Evolutionary conservation across 2,329 filamentous ascomycete genomes (phyloP).

Genomic region (Xylaria sp.): DNA sequence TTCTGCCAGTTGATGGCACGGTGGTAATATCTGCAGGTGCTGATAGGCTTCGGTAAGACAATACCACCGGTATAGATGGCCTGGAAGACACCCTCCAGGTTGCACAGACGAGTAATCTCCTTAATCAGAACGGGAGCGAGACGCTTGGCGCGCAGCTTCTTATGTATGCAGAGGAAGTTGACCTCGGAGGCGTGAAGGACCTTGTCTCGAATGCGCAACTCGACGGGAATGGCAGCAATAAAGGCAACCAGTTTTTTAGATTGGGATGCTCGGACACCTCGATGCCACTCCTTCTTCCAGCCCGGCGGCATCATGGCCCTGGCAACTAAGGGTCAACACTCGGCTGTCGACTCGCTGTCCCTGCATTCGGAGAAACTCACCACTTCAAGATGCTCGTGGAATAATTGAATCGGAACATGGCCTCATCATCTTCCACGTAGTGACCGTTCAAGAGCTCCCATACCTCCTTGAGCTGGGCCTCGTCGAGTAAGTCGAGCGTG

Average conservation of each 20-base stretch:
- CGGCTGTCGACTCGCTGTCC: not conserved
- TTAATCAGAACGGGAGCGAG: constrained; percentile 94
- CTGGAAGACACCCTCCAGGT: constrained; percentile 81
- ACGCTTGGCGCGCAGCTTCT: constrained; percentile 91
- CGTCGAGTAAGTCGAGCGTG: constrained; percentile 75
- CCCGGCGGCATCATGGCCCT: constrained; percentile 93
- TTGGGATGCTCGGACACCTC: constrained; percentile 79
- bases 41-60: constrained; percentile 84
- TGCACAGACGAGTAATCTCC: constrained; percentile 90
- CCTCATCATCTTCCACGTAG: constrained; percentile 95
- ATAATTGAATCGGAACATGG: constrained; percentile 97
- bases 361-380: constrained; percentile 42
- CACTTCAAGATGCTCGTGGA: constrained; percentile 83
- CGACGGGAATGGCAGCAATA: constrained; percentile 87
- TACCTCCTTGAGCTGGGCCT: constrained; percentile 77
- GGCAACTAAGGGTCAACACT: constrained; percentile 8
- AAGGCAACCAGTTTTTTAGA: constrained; percentile 89
- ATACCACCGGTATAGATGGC: constrained; percentile 93
- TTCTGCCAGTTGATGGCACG: constrained; percentile 93
- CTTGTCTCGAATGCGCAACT: constrained; percentile 72
- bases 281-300: constrained; percentile 91
- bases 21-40: constrained; percentile 93
- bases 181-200: constrained; percentile 79
- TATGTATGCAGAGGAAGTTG: constrained; percentile 97
- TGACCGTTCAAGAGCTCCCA: constrained; percentile 88